phyloP scores from a whole-genome alignment of 768 basidiomycete species.

The Dendrothele bispora region DNA sequence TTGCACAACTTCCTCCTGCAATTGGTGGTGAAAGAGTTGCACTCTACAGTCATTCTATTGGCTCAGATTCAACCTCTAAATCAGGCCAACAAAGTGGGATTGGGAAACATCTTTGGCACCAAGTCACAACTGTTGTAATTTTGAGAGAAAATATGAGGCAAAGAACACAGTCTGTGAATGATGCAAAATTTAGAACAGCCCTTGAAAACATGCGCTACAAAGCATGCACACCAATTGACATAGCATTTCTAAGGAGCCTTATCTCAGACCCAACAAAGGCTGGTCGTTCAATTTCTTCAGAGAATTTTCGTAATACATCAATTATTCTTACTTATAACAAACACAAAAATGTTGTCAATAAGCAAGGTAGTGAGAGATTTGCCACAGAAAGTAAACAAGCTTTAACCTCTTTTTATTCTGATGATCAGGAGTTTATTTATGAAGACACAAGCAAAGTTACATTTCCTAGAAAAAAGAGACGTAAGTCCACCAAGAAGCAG shows the following conservation, averaged over 20 bases:
- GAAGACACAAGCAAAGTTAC: too few species aligned
- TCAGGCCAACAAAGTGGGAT: too few species aligned
- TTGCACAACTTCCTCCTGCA: conserved; percentile 28
- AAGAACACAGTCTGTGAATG: conserved; percentile 7
- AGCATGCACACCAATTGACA: conserved; percentile 21
- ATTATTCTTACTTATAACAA: conserved; percentile 22
- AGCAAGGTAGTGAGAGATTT: conserved; percentile 18
- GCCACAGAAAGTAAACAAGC: conserved; percentile 16
- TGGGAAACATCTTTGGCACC: conserved; percentile 19
- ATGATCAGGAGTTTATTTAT: too few species aligned
- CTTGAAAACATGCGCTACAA: conserved; percentile 26
- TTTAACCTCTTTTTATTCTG: conserved; percentile 12
- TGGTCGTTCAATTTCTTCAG: too few species aligned
- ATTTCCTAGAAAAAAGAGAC: too few species aligned
- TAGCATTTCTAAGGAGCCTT: conserved; percentile 17
- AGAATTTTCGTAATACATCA: conserved; percentile 23
- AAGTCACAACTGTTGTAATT: conserved; percentile 20
- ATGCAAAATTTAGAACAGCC: conserved; percentile 17
- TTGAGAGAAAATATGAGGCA: conserved; percentile 21
- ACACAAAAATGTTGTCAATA: conserved; percentile 24
- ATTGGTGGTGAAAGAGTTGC: conserved; percentile 9
- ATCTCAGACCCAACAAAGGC: conserved; percentile 4
- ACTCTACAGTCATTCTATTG: conserved; percentile 22
- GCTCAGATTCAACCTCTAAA: conserved; percentile 9
- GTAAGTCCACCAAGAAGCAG: too few species aligned